phyloP scores from a whole-genome alignment of 768 basidiomycete genomes.

The Boletus pseudopeckii region DNA sequence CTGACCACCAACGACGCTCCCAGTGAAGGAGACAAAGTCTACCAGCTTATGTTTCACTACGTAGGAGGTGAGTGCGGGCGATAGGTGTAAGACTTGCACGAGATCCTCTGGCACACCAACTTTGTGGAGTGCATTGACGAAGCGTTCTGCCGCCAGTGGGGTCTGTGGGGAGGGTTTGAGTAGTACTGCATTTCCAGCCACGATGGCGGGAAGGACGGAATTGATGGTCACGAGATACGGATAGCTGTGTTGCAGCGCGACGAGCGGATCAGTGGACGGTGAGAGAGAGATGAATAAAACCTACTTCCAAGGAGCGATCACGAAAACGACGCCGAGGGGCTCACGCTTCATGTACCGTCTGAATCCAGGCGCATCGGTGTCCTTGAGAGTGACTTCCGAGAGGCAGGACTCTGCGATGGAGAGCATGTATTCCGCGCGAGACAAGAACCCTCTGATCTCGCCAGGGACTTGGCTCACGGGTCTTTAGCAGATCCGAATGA shows the following conservation, averaged over 20 bases:
- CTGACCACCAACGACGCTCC: constrained; percentile 74
- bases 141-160: constrained; percentile 80
- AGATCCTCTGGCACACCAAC: constrained; percentile 79
- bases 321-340: constrained; percentile 83
- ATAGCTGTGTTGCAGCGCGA: constrained; percentile 45
- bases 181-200: constrained; percentile 87
- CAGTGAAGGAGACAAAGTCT: constrained; percentile 89
- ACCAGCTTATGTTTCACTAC: constrained; percentile 64
- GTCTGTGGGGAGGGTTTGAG: constrained; percentile 98
- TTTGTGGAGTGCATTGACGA: constrained; percentile 60
- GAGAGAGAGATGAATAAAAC: constrained; percentile 24
- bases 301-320: constrained; percentile 92
- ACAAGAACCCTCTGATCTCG: constrained; percentile 78
- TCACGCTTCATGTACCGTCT: constrained; percentile 77
- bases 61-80: constrained; percentile 54
- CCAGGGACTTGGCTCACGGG: constrained; percentile 76
- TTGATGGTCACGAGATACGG: constrained; percentile 91
- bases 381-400: constrained; percentile 66
- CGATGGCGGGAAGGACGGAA: constrained; percentile 84
- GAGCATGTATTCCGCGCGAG: constrained; percentile 81
- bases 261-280: background rate
- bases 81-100: constrained; percentile 74
- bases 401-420: constrained; percentile 76
- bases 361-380: constrained; percentile 82
- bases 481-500: constrained; percentile 35